Percentiles rank a stretch among this genome's conserved stretches.
phyloP scores from a whole-genome alignment of 768 basidiomycete species.

The Podaxis sp. region DNA sequence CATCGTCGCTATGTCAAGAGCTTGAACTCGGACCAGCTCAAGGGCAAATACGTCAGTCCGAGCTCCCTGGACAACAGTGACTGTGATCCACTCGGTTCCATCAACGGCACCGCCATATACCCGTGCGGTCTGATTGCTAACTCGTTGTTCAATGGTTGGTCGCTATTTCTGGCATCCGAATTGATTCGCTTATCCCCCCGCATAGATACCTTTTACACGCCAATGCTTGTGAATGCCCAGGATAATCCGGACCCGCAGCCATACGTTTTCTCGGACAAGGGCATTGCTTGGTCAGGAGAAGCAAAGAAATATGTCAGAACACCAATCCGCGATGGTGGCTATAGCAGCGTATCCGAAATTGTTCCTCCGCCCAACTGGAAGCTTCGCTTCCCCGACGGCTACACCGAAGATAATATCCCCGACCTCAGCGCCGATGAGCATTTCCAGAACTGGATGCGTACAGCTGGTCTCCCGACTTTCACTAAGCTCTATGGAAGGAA shows the following conservation, averaged over 20 bases:
- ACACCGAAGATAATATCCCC: conserved; percentile 60
- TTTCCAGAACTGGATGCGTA: conserved; percentile 99
- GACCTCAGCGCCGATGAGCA: conserved; percentile 77
- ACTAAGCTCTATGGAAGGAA: conserved; percentile 93
- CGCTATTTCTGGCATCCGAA: neutral
- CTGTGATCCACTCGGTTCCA: conserved; percentile 82
- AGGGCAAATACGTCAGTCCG: conserved; percentile 56
- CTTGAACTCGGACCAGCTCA: conserved; percentile 77
- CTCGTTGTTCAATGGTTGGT: conserved; percentile 88
- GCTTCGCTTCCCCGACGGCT: conserved; percentile 65
- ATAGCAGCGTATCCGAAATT: conserved; percentile 56
- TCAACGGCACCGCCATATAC: conserved; percentile 62
- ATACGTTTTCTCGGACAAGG: conserved; percentile 71
- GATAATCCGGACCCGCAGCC: conserved; percentile 38
- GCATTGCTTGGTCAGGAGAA: conserved; percentile 97
- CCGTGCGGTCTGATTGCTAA: conserved; percentile 98
- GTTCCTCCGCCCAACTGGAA: conserved; percentile 95
- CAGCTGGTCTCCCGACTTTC: conserved; percentile 94
- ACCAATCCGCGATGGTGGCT: conserved; percentile 44
- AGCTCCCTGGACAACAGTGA: conserved; percentile 59
- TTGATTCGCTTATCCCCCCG: conserved; percentile 1
- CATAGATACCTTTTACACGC: conserved; percentile 75
- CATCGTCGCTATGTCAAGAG: conserved; percentile 97
- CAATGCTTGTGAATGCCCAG: conserved; percentile 52
- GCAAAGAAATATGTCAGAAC: conserved; percentile 77